Evolutionary conservation across 2,329 filamentous ascomycete species (phyloP).

Genomic region (Rhynchosporium secalis): DNA sequence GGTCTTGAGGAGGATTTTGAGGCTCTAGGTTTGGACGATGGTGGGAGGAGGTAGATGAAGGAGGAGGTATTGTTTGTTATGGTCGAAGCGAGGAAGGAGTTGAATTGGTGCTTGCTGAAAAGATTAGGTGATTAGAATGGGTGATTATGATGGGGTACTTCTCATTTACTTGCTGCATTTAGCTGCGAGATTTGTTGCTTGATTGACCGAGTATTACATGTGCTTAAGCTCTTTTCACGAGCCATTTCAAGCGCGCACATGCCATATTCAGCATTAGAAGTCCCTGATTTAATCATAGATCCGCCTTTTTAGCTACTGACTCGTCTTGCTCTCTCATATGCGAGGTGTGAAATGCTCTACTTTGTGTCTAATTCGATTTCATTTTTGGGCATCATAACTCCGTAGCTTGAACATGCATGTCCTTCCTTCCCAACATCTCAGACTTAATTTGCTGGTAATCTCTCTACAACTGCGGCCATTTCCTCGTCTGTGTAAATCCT

Average conservation of each 20-base stretch:
- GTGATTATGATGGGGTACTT: neutral
- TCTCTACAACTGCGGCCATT: slow-evolving; percentile 89
- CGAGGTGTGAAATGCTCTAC: neutral
- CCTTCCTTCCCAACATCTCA: neutral
- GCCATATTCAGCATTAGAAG: neutral
- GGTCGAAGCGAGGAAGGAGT: neutral
- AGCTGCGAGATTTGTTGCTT: neutral
- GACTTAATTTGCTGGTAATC: slow-evolving; percentile 66
- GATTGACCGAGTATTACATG: too few relatives aligned
- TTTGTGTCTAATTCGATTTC: slow-evolving; percentile 19
- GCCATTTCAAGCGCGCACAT: neutral
- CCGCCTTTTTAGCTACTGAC: neutral
- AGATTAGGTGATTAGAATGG: neutral
- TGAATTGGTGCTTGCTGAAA: neutral
- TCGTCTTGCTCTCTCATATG: neutral
- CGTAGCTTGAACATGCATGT: slow-evolving; percentile 18
- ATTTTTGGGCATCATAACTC: slow-evolving; percentile 25
- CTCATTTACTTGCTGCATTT: slow-evolving; percentile 3
- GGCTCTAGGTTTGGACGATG: slow-evolving; percentile 53
- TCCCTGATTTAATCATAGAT: neutral
- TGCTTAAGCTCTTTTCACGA: neutral
- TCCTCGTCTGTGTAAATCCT: slow-evolving; percentile 98
- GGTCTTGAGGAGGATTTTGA: slow-evolving; percentile 76
- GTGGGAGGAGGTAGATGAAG: too few relatives aligned
- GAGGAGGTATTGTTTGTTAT: neutral